These are phyloP conservation scores for Phytophthora tentaculata DNA, from an alignment of 352 stramenopile genomes.

Conservation along the genomic window DNA sequence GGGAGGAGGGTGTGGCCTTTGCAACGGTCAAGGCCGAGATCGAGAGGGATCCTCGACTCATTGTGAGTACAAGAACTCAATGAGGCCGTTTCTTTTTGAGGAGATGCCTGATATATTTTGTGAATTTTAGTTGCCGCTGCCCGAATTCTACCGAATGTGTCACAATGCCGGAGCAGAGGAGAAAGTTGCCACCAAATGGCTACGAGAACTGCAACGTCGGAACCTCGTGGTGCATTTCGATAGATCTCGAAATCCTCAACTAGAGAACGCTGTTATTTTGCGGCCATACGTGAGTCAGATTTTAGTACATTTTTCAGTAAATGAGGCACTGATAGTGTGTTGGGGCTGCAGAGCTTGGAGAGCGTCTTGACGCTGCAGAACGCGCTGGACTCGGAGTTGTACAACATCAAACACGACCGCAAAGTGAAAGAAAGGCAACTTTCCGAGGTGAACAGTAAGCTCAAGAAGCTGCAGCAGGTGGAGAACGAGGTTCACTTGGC, in stretches of 20 bases:
- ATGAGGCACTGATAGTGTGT: constrained; percentile 1
- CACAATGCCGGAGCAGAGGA: constrained; percentile 73
- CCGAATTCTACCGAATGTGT: constrained; percentile 79
- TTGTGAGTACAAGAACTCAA: constrained; percentile 31
- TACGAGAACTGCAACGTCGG: constrained; percentile 74
- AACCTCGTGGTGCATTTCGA: constrained; percentile 84
- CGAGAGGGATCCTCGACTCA: constrained; percentile 60
- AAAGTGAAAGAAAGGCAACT: constrained; percentile 62
- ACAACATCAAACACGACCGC: constrained; percentile 73
- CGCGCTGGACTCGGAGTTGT: constrained; percentile 78
- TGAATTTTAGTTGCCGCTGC: constrained; percentile 57
- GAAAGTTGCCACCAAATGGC: constrained; percentile 76
- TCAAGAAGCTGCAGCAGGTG: constrained; percentile 56
- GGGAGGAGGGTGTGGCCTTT: constrained; percentile 65
- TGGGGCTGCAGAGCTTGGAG: constrained; percentile 58
- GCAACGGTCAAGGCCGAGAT: constrained; percentile 69
- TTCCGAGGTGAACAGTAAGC: constrained; percentile 44
- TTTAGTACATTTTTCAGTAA: constrained; percentile 3
- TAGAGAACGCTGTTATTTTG: constrained; percentile 74
- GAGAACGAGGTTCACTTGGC: constrained; percentile 54
- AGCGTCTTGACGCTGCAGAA: constrained; percentile 72
- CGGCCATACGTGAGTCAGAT: constrained; percentile 63
- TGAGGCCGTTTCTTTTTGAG: constrained; percentile 6
- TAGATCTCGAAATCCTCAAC: constrained; percentile 63
- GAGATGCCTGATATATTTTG: not conserved